A percentile compares a stretch with the other conserved stretches of the same genome.
These are phyloP conservation scores for Grosmannia clavigera DNA, from an alignment of 2,329 filamentous ascomycete species.

Conservation along the genomic window DNA sequence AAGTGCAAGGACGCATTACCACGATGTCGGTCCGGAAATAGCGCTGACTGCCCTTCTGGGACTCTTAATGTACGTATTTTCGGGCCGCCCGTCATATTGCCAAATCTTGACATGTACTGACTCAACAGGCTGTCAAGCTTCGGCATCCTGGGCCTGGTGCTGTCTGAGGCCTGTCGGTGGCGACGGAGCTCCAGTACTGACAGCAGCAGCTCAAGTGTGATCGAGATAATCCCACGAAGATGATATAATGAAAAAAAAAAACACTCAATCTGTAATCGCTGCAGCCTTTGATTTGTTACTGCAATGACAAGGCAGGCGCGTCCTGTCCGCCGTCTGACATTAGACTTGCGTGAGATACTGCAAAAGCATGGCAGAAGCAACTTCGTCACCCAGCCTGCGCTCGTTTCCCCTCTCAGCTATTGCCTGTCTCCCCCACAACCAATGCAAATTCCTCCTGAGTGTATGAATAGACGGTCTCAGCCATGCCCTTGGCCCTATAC, in stretches of 20 bases:
- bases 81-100: neutral
- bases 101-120: neutral
- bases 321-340: neutral
- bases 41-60: constrained; percentile 2
- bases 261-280: neutral
- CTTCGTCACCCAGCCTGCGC: neutral
- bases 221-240: constrained; percentile 9
- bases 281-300: neutral
- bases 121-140: constrained; percentile 4
- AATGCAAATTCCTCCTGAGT: constrained; percentile 2
- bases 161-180: constrained; percentile 2
- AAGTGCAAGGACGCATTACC: neutral
- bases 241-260: neutral
- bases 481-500: neutral
- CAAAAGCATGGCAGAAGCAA: neutral
- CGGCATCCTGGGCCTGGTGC: neutral
- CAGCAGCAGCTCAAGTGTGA: constrained; percentile 7
- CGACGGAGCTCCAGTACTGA: neutral
- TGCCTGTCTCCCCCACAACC: neutral
- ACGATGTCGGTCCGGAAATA: constrained; percentile 6
- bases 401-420: neutral
- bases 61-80: neutral
- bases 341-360: no score
- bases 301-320: neutral
- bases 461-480: constrained; percentile 3